Conservation (phyloP, 805 yeast genomes). For the Schwanniomyces occidentalis region DNA sequence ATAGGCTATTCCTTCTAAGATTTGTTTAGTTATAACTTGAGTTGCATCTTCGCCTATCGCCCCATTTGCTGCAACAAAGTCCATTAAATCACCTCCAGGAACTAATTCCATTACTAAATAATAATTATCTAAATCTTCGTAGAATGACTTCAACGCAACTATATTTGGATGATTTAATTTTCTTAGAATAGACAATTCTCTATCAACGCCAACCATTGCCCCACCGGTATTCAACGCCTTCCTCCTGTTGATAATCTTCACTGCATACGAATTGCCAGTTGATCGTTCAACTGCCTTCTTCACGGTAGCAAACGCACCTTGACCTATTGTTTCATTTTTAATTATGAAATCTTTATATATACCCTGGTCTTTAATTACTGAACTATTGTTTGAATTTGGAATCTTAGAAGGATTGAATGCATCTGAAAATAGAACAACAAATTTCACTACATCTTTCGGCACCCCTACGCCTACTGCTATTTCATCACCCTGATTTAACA, state of each 20-base stretch:
- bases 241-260: constrained; percentile 81
- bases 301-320: constrained; percentile 98
- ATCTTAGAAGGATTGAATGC: constrained; percentile 32
- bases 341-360: constrained; percentile 72
- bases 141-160: constrained; percentile 78
- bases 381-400: constrained; percentile 20
- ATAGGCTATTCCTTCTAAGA: constrained; percentile 78
- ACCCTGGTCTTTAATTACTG: constrained; percentile 48
- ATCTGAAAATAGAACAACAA: constrained; percentile 52
- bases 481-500: constrained; percentile 90
- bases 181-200: constrained; percentile 81
- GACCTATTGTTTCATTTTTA: constrained; percentile 84
- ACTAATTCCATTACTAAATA: constrained; percentile 95
- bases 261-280: constrained; percentile 86
- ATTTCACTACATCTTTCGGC: constrained; percentile 59
- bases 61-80: constrained; percentile 90
- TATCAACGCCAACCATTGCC: constrained; percentile 70
- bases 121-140: constrained; percentile 77
- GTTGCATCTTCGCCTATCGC: constrained; percentile 90
- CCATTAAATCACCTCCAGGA: constrained; percentile 97
- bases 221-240: constrained; percentile 73
- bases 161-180: constrained; percentile 82
- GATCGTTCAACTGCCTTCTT: constrained; percentile 84
- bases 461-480: constrained; percentile 89
- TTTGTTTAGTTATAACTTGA: constrained; percentile 81